These are phyloP conservation scores for Neospora caninum DNA, from an alignment of 169 alveolate species.

Conservation along the genomic window DNA sequence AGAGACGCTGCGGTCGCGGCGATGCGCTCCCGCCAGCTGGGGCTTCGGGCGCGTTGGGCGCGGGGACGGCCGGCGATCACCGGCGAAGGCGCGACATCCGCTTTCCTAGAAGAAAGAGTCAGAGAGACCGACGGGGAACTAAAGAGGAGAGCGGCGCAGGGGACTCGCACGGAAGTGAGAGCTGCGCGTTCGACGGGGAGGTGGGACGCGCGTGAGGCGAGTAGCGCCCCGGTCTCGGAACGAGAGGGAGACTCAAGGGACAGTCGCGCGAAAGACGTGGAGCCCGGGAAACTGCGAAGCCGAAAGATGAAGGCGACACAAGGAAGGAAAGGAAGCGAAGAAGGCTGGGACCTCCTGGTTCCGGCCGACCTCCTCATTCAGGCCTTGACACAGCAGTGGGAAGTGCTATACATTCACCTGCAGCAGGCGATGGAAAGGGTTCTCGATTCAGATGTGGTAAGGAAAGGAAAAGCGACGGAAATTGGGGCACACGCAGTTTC, in stretches of 20 bases:
- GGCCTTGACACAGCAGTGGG: conserved; percentile 31
- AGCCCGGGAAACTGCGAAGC: not conserved
- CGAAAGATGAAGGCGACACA: not conserved
- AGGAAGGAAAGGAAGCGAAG: not conserved
- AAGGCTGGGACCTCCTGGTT: conserved; percentile 15
- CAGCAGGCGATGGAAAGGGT: conserved; percentile 42
- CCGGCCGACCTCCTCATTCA: conserved; percentile 6
- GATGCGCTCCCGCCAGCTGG: not conserved
- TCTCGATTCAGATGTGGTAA: not conserved
- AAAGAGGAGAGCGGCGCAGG: not conserved
- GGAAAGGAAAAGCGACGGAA: not conserved
- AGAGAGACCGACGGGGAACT: not conserved
- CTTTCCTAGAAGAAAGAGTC: not conserved
- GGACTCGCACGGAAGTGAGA: not conserved
- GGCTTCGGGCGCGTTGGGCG: conserved; percentile 15
- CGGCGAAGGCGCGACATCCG: not conserved
- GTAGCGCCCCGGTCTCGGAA: not conserved
- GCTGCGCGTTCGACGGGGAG: not conserved
- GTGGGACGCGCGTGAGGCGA: not conserved
- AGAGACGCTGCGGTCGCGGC: not conserved
- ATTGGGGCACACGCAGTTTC: too few species aligned
- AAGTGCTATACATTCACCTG: conserved; percentile 21
- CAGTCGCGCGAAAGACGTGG: not conserved
- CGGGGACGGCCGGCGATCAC: not conserved
- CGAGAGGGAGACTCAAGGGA: not conserved